Evolutionary conservation across 768 basidiomycete genomes (phyloP).

Genomic region (Fibroporia radiculosa): DNA sequence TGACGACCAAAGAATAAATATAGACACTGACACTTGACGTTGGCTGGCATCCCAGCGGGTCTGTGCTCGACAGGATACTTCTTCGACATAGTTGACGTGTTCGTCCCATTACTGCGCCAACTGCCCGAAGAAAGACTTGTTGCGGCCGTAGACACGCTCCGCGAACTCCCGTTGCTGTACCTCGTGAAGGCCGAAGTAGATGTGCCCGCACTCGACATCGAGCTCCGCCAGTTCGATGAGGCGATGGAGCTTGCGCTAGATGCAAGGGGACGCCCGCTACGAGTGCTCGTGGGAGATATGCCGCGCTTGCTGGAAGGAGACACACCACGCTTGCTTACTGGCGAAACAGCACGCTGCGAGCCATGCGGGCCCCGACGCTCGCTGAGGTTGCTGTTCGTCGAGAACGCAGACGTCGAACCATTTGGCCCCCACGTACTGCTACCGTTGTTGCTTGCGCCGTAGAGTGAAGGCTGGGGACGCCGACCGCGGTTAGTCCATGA

Average conservation of each 20-base stretch:
- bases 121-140: slow-evolving; percentile 72
- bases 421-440: slow-evolving; percentile 15
- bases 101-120: slow-evolving; percentile 44
- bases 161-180: slow-evolving; percentile 61
- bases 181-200: slow-evolving; percentile 63
- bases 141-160: slow-evolving; percentile 73
- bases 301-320: slow-evolving; percentile 16
- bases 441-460: slow-evolving; percentile 4
- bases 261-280: slow-evolving; percentile 42
- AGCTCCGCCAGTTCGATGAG: slow-evolving; percentile 73
- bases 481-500: slow-evolving; percentile 10
- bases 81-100: slow-evolving; percentile 8
- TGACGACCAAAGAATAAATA: not conserved
- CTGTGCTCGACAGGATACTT: slow-evolving; percentile 10
- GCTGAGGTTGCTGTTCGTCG: slow-evolving; percentile 11
- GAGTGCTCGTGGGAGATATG: slow-evolving; percentile 48
- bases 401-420: slow-evolving; percentile 10
- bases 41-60: slow-evolving; percentile 29
- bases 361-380: slow-evolving; percentile 3
- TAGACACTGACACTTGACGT: slow-evolving; percentile 71
- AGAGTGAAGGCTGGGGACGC: slow-evolving; percentile 10
- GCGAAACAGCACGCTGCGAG: slow-evolving; percentile 1
- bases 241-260: slow-evolving; percentile 57
- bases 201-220: slow-evolving; percentile 51
- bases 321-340: not conserved